These are phyloP conservation scores for Aspergillus ostianus DNA, from an alignment of 495 filamentous ascomycete species.

Conservation along the genomic window DNA sequence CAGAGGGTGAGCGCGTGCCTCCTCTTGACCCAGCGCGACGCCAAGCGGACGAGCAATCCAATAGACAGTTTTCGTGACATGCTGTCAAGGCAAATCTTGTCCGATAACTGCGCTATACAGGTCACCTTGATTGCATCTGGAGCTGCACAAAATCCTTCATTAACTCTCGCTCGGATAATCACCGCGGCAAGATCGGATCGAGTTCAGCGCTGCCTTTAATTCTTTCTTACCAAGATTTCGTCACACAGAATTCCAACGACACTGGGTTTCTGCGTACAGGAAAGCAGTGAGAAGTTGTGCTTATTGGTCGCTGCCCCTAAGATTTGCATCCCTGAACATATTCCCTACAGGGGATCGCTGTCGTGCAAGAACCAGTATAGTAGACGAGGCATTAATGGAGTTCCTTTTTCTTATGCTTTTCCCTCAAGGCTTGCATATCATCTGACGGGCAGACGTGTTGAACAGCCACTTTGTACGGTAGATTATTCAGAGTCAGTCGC, in stretches of 20 bases:
- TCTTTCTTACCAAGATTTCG: neutral
- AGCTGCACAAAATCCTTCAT: constrained; percentile 6
- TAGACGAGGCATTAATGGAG: neutral
- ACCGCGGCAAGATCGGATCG: constrained; percentile 17
- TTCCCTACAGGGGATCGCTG: neutral
- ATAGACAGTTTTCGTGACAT: constrained; percentile 9
- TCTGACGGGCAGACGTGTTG: constrained; percentile 6
- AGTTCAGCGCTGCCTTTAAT: neutral
- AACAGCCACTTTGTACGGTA: constrained; percentile 1
- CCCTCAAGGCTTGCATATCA: constrained; percentile 1
- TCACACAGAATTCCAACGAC: neutral
- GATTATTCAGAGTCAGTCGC: neutral
- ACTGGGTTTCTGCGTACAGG: neutral
- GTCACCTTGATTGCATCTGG: neutral
- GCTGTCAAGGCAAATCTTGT: neutral
- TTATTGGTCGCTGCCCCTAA: neutral
- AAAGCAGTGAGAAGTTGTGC: neutral
- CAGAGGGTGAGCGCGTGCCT: constrained; percentile 24
- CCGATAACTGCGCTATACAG: constrained; percentile 3
- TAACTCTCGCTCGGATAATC: neutral
- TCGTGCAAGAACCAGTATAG: constrained; percentile 1
- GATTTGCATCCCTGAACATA: neutral
- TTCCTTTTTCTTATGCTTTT: neutral
- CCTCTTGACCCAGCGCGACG: constrained; percentile 16
- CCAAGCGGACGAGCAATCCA: constrained; percentile 19